A percentile compares a stretch with the other conserved stretches of the same genome.
phyloP scores from a whole-genome alignment of 2,329 filamentous ascomycete genomes.

The Zymoseptoria ardabiliae region DNA sequence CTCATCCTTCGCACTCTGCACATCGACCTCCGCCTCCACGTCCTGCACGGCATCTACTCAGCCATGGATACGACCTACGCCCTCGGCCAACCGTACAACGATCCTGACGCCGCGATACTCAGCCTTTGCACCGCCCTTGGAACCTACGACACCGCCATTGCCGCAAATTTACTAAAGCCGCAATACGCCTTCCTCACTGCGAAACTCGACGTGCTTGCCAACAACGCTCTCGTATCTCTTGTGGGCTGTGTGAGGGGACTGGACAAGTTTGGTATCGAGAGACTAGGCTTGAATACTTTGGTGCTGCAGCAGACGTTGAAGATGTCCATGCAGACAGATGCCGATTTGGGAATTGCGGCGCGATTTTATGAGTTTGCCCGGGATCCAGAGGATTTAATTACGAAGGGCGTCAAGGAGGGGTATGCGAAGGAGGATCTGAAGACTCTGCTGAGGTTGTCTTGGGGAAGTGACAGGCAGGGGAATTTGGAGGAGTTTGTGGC shows the following conservation, averaged over 20 bases:
- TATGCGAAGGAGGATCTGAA: constrained; percentile 36
- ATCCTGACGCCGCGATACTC: constrained; percentile 74
- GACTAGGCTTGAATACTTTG: constrained; percentile 88
- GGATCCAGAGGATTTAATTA: constrained; percentile 39
- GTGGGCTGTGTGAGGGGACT: constrained; percentile 71
- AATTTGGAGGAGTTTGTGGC: constrained; percentile 18
- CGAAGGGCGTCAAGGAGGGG: constrained; percentile 21
- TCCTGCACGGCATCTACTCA: constrained; percentile 67
- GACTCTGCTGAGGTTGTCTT: constrained; percentile 34
- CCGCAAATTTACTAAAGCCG: constrained; percentile 60
- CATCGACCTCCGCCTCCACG: constrained; percentile 77
- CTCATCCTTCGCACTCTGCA: constrained; percentile 80
- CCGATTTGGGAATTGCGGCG: constrained; percentile 55
- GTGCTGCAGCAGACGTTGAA: constrained; percentile 96
- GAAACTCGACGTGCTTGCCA: constrained; percentile 70
- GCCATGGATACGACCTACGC: constrained; percentile 44
- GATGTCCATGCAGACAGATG: constrained; percentile 66
- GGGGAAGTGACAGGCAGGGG: constrained; percentile 15
- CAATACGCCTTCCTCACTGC: constrained; percentile 67
- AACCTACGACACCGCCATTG: constrained; percentile 77
- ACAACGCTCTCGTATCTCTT: constrained; percentile 63
- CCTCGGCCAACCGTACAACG: constrained; percentile 63
- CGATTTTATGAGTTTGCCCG: constrained; percentile 65
- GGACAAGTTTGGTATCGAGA: constrained; percentile 74
- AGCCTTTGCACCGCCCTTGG: constrained; percentile 75